Base-by-base conservation (phyloP, 2,329 filamentous ascomycete genomes). In the Hortaea werneckii region DNA sequence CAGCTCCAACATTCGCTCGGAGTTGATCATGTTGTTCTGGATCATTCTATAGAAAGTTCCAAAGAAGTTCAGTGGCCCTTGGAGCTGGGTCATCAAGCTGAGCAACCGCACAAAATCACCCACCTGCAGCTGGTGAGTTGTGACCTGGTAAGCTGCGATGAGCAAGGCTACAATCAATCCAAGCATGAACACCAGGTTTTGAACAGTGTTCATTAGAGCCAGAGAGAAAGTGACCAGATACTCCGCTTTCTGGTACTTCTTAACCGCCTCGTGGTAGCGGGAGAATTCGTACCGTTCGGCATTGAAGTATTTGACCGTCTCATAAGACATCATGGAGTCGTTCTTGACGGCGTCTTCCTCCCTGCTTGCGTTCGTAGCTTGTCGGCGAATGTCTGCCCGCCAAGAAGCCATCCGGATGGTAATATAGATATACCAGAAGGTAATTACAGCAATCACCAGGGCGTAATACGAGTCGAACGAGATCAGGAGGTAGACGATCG, bases 281-380 rank as follows among this genome's bases (percentile, higher is more conserved):
- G 73, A 67, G 37, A 78, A 78, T 55, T 82, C 78, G 49, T 76
- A 74, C 1, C 65, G 65, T 50, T 80, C 75, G 12, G 78, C 78
- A 51, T 79, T 79, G 64, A 80, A 81, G 58, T 81, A 79, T 53
- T 81, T 79, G 39, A 82, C 78, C 1, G 78, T 81, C 69, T 98
- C 92, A 65, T 96, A 98, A n/a, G 88, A 94, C 51, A 92, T 88
- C 72, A 98, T 92, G 0, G 92, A 96, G 65, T 98, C 92, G 62
- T 95, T 96, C 75, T 96, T 96, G 56, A 96, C 88, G 5, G 92
- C 92, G 66, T 95, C 90, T 67, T 95, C 88, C 67, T 95, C 88
- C 52, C 92, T 79, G 55, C 92, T 88, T 10, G 88, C 87, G 62
- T 95, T 96, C 42, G 90, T 90, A 84, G 95, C 95, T 60, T 90